Base-by-base conservation (phyloP, 2,329 filamentous ascomycete genomes). In the Xylariales sp. region DNA sequence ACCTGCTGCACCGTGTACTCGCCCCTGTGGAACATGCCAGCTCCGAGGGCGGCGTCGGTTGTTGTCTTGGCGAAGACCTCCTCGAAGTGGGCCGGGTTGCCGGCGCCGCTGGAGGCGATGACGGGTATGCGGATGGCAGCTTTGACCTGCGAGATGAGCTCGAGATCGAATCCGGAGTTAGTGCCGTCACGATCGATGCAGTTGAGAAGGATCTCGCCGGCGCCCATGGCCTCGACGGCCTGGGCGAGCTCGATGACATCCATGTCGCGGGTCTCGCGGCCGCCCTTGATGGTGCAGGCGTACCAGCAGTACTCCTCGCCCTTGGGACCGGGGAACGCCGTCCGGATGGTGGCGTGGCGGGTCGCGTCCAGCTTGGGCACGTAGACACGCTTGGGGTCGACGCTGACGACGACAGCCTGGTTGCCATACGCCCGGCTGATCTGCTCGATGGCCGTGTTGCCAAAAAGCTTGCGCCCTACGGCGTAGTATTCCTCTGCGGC, bases 121-220 rank as follows among this genome's bases (percentile, higher is more conserved):
- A 98, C 93, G 6, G 93, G 93, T 48, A 98, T 96, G 56, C 75
- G 85, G 46, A 95, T 77, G 14, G 86, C 80, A n/a, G 59, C 69
- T 67, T 98, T 98, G 42, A 97, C 91, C 57, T 90, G 85, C 35
- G 76, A 68, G 53, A 98, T 88, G 39, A 98, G 73, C 68, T 97
- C 93, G 8, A 95, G 72, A 62, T 98, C 93, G 58, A 96, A 98
- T 2, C 93, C 93, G 51, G 79, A 85, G 66, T 95, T 96, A 40
- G 87, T 93, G 38, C 93, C 93, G 61, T 98, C 93, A 58, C 85
- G 88, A 69, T 98, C 93, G 54, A 98, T 98, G 69, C 90, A 96
- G 66, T 98, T 98, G 40, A 98, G 78, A 36, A 98, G 69, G 41
- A 98, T 86, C 70, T 98, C 93, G 40, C 93, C 93, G 2, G 86